Evolutionary conservation across 2,329 filamentous ascomycete species (phyloP).

Genomic region (Uncinocarpus reesii): DNA sequence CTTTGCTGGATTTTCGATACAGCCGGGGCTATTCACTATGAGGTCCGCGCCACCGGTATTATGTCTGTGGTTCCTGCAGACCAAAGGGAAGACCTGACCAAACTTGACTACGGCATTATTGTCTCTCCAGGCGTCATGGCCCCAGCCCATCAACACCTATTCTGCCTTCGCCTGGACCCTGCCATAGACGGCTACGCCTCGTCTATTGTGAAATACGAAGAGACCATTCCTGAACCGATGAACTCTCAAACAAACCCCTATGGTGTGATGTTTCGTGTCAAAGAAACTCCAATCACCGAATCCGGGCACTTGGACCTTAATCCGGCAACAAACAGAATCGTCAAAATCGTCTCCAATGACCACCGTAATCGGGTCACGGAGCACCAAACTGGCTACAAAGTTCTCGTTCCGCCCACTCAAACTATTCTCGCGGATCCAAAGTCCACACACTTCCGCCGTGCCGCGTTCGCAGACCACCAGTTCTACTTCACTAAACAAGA

Average conservation of each 20-base stretch:
- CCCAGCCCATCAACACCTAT: slow-evolving; percentile 38
- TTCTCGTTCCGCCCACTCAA: slow-evolving; percentile 40
- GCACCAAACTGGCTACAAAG: slow-evolving; percentile 42
- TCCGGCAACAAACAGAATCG: slow-evolving; percentile 42
- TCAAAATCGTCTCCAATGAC: slow-evolving; percentile 44
- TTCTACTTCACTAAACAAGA: slow-evolving; percentile 47
- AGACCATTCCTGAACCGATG: slow-evolving; percentile 39
- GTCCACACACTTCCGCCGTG: slow-evolving; percentile 39
- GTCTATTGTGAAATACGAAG: slow-evolving; percentile 43
- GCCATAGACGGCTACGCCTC: slow-evolving; percentile 32
- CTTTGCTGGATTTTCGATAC: slow-evolving; percentile 37
- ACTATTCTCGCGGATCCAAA: slow-evolving; percentile 40
- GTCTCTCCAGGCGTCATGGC: slow-evolving; percentile 36
- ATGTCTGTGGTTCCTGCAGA: slow-evolving; percentile 31
- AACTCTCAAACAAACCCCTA: slow-evolving; percentile 50
- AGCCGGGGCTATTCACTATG: slow-evolving; percentile 30
- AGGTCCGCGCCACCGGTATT: slow-evolving; percentile 39
- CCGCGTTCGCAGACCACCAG: slow-evolving; percentile 44
- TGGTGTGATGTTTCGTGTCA: slow-evolving; percentile 44
- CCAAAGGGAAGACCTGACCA: slow-evolving; percentile 25
- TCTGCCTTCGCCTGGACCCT: slow-evolving; percentile 38
- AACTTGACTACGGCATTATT: slow-evolving; percentile 28
- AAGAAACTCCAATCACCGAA: slow-evolving; percentile 40
- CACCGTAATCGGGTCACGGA: slow-evolving; percentile 39
- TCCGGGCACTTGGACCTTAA: slow-evolving; percentile 40